Base-by-base conservation (phyloP, 1,284 basidiomycete species). In the Sanguinoderma infundibulare region DNA sequence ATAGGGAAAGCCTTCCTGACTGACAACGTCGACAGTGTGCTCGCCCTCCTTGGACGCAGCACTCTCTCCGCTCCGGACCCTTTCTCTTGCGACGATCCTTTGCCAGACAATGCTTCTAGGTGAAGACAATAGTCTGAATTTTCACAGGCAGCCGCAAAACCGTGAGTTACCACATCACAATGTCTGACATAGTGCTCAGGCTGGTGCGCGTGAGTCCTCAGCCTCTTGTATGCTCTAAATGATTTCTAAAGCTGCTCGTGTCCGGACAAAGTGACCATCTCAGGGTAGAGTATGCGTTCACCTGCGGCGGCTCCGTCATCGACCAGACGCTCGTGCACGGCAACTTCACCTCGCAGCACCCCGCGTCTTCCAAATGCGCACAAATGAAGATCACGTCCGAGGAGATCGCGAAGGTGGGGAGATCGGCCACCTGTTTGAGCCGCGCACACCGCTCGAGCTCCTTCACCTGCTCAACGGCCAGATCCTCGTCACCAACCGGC, bases 101-200 rank as follows among this genome's bases (percentile, higher is more conserved):
- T 34, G 17, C 22, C 20, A n/a, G 20, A 1, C 42, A 15, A 53
- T 40, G 55, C 17, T 34, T n/a, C n/a, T n/a, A n/a, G 28, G 6
- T 38, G 34, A 22, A 51, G 60, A 24, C 39, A 17, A 35, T 59
- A 59, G 40, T 62, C 60, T 17, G 32, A 44, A 39, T 22, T 49
- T 20, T 42, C 56, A 12, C 28, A 26, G 28, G 17, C 17, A 47
- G 26, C 28, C 46, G n/a, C 51, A n/a, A 87, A 85, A 63, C 87
- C 89, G 2, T n/a, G n/a, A n/a, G n/a, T n/a, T 92, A 86, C 79
- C 93, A 87, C 69, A 76, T 91, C 46, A 94, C 92, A 3, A 94
- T 92, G 0, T 92, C 92, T 0, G 94, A n/a, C n/a, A n/a, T n/a
- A n/a, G n/a, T n/a, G n/a, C n/a, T n/a, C n/a, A n/a, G n/a, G n/a